Evolutionary conservation across 805 yeast genomes (phyloP).

Genomic region (Brettanomyces nanus): DNA sequence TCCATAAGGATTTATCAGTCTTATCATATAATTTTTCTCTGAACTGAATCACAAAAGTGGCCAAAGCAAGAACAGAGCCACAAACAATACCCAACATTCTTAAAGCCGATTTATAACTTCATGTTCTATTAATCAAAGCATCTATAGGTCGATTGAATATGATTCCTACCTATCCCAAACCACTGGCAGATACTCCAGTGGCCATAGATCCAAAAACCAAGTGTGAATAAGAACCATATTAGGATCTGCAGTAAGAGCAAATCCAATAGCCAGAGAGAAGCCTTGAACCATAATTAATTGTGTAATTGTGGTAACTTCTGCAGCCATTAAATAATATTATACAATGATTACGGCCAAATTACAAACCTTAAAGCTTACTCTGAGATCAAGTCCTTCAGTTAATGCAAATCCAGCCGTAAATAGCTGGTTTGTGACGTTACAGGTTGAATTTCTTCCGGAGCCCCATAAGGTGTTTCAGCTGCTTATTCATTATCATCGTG

Average conservation of each 20-base stretch:
- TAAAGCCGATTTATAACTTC: constrained; percentile 42
- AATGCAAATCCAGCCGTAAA: no score
- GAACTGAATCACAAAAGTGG: constrained; percentile 16
- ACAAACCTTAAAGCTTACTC: constrained; percentile 38
- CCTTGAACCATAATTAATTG: constrained; percentile 46
- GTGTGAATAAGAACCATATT: constrained; percentile 33
- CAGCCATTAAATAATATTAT: constrained; percentile 35
- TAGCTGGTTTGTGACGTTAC: no score
- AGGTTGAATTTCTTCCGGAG: no score
- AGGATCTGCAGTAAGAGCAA: constrained; percentile 31
- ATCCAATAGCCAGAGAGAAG: constrained; percentile 34
- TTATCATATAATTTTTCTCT: constrained; percentile 14
- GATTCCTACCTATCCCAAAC: constrained; percentile 48
- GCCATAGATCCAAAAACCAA: constrained; percentile 45
- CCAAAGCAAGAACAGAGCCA: constrained; percentile 15
- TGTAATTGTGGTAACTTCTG: constrained; percentile 32
- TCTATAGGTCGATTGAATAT: constrained; percentile 35
- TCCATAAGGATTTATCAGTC: constrained; percentile 11
- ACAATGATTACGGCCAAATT: constrained; percentile 34
- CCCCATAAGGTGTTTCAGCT: no score
- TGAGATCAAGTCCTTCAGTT: no score
- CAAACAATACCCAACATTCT: constrained; percentile 32
- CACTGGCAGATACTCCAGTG: constrained; percentile 40
- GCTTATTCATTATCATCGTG: constrained; percentile 23
- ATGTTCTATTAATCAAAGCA: constrained; percentile 29